Conservation (phyloP, 345 rosid genomes). For the Salix arbutifolia region DNA sequence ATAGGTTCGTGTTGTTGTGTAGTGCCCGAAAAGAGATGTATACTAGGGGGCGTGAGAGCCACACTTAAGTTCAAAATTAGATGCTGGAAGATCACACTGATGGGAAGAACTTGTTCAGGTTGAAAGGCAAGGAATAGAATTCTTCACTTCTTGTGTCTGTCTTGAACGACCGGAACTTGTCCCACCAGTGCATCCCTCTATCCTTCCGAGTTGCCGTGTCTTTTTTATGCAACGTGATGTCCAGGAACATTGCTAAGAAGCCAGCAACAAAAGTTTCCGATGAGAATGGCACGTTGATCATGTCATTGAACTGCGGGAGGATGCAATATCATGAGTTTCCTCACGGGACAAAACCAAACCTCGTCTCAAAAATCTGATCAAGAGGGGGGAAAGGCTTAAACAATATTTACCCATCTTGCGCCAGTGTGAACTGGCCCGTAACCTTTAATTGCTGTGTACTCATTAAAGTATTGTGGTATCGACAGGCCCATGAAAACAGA, state of each 20-base stretch:
- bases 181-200: conserved; percentile 92
- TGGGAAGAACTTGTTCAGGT: conserved; percentile 95
- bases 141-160: conserved; percentile 92
- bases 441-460: conserved; percentile 33
- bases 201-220: conserved; percentile 63
- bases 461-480: conserved; percentile 37
- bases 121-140: conserved; percentile 84
- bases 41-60: background rate
- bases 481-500: conserved; percentile 36
- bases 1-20: background rate
- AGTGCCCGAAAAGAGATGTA: background rate
- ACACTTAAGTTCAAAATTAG: background rate
- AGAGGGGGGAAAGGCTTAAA: background rate
- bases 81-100: conserved; percentile 47
- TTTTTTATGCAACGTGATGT: conserved; percentile 52
- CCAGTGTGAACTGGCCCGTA: conserved; percentile 36
- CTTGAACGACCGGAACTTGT: conserved; percentile 72
- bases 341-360: background rate
- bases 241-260: conserved; percentile 60
- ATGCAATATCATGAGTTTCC: background rate
- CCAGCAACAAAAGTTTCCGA: conserved; percentile 89
- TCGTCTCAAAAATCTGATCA: background rate
- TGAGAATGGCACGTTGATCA: conserved; percentile 88
- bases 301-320: conserved; percentile 82
- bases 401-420: conserved; percentile 32